Evolutionary conservation across 2,329 filamentous ascomycete species (phyloP).

Genomic region (Botryotinia convoluta): DNA sequence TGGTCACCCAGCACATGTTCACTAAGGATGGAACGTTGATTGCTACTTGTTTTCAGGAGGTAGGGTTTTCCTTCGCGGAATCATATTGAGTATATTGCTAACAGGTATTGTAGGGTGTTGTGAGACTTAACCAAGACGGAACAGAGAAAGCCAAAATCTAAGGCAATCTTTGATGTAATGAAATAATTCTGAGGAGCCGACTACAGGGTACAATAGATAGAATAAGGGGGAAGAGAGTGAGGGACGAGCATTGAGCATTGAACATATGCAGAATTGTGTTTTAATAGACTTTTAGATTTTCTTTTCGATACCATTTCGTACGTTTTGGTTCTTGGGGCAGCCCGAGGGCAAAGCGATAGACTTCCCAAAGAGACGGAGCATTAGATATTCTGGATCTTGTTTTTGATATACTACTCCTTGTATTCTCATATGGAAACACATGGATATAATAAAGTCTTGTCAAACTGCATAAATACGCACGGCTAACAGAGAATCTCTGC

Average conservation of each 20-base stretch:
- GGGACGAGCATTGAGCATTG: background rate
- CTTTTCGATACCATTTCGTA: background rate
- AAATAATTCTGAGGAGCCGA: background rate
- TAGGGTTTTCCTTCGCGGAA: constrained; percentile 18
- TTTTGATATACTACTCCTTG: background rate
- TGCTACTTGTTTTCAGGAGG: constrained; percentile 80
- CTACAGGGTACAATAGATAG: background rate
- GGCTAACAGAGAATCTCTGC: background rate
- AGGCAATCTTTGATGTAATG: background rate
- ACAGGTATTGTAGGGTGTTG: constrained; percentile 31
- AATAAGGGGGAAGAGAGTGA: too few relatives aligned
- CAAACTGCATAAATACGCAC: background rate
- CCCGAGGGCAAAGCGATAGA: background rate
- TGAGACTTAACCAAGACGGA: constrained; percentile 33
- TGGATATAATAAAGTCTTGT: background rate
- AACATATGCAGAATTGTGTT: background rate
- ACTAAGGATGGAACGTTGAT: constrained; percentile 67
- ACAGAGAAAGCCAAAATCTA: constrained; percentile 21
- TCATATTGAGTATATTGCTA: constrained; percentile 15
- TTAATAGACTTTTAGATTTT: constrained; percentile 9
- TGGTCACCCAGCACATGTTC: constrained; percentile 75
- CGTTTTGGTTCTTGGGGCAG: background rate
- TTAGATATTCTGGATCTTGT: background rate
- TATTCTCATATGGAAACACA: background rate
- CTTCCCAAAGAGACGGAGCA: too few relatives aligned